Evolutionary conservation across 202 grass and related monocot species (phyloP).

Genomic region (Schoenoplectus tabernaemontani): DNA sequence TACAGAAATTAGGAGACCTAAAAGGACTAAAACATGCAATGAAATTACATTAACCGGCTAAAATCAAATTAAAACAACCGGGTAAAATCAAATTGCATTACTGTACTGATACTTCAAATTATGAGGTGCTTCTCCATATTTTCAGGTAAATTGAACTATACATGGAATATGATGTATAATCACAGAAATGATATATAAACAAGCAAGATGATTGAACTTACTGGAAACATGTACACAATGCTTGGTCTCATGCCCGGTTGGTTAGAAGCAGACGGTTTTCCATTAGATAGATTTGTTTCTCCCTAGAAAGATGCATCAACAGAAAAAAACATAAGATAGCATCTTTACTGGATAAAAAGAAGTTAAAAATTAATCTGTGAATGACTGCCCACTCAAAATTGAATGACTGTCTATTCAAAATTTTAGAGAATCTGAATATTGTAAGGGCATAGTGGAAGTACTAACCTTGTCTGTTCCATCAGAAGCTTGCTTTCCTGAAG

Average conservation of each 20-base stretch:
- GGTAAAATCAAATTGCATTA: not conserved
- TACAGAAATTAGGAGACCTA: not conserved
- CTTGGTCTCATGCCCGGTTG: slow-evolving; percentile 60
- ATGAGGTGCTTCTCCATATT: slow-evolving; percentile 8
- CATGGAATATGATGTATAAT: not conserved
- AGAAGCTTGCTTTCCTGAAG: slow-evolving; percentile 27
- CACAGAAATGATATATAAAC: not conserved
- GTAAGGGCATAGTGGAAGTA: slow-evolving; percentile 11
- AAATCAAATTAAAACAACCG: not conserved
- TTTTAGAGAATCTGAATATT: not conserved
- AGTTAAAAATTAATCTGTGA: no score
- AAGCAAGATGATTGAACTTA: slow-evolving; percentile 30
- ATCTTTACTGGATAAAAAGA: not conserved
- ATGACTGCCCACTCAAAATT: not conserved
- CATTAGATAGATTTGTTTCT: slow-evolving; percentile 48
- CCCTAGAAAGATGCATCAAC: slow-evolving; percentile 34
- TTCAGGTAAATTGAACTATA: slow-evolving; percentile 21
- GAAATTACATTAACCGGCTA: not conserved
- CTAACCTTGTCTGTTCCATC: slow-evolving; percentile 41
- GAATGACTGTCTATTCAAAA: not conserved
- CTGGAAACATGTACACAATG: slow-evolving; percentile 97
- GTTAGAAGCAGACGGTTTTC: slow-evolving; percentile 53
- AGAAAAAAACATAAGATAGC: not conserved
- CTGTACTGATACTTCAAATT: not conserved
- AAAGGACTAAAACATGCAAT: not conserved